Evolutionary conservation across 345 rosid species (phyloP).

Genomic region (Citrus medica): DNA sequence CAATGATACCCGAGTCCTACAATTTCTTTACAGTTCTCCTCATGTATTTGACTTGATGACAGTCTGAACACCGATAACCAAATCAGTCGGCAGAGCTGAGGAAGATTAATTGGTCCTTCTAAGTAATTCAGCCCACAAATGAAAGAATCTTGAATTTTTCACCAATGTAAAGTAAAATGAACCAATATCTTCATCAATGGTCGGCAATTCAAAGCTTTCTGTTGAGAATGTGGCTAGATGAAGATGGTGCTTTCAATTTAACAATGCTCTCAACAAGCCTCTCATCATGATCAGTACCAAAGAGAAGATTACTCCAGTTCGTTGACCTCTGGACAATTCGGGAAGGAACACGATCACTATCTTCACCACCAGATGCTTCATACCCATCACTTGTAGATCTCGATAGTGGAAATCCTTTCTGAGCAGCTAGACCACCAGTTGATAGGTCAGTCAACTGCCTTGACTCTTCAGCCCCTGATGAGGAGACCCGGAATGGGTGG

Average conservation of each 20-base stretch:
- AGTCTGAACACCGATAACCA: constrained; percentile 10
- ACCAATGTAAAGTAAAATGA: constrained; percentile 6
- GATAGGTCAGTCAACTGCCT: constrained; percentile 55
- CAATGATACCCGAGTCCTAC: neutral
- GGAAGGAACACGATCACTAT: constrained; percentile 86
- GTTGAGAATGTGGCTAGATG: constrained; percentile 36
- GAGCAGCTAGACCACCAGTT: constrained; percentile 42
- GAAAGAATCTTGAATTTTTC: constrained; percentile 37
- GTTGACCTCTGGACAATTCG: constrained; percentile 63
- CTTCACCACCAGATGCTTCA: constrained; percentile 98
- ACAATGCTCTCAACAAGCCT: constrained; percentile 45
- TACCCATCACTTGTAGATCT: constrained; percentile 95
- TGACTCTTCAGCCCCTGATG: constrained; percentile 74
- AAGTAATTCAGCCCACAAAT: constrained; percentile 30
- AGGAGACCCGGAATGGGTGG: constrained; percentile 80
- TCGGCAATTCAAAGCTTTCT: constrained; percentile 36
- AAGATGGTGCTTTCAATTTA: constrained; percentile 45
- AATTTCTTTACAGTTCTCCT: constrained; percentile 10
- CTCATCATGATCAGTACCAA: constrained; percentile 43
- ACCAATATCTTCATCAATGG: constrained; percentile 7
- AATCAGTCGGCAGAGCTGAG: constrained; percentile 12
- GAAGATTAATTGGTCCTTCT: constrained; percentile 7
- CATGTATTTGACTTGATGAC: constrained; percentile 16
- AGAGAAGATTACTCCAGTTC: constrained; percentile 56
- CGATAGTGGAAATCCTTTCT: constrained; percentile 67